Conservation (phyloP, 1,139 yeast species). For the Kodamaea alishanica region DNA sequence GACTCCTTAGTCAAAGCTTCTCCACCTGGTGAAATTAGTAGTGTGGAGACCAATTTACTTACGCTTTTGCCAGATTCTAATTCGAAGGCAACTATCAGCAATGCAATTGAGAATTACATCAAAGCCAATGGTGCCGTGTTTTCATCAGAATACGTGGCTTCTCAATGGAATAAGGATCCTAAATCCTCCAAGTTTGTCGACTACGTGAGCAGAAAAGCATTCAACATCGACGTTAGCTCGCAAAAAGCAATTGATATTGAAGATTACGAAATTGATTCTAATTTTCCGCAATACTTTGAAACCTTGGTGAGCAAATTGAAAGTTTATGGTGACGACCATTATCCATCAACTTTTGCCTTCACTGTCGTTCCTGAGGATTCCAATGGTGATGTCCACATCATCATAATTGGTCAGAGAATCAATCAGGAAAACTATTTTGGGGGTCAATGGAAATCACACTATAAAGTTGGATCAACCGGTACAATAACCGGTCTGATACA, state of each 20-base stretch:
- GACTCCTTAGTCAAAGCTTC: conserved; percentile 34
- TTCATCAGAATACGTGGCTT: conserved; percentile 32
- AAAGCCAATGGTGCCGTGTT: conserved; percentile 30
- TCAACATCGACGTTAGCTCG: conserved; percentile 57
- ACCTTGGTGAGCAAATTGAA: conserved; percentile 29
- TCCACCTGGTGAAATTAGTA: conserved; percentile 42
- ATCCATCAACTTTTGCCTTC: conserved; percentile 51
- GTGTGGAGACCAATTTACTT: conserved; percentile 25
- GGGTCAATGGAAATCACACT: conserved; percentile 82
- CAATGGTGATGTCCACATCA: conserved; percentile 24
- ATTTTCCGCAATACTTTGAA: conserved; percentile 30
- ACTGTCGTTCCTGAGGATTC: conserved; percentile 36
- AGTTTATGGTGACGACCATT: conserved; percentile 45
- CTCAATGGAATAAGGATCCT: conserved; percentile 30
- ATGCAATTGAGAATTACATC: conserved; percentile 29
- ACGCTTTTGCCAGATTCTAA: conserved; percentile 22
- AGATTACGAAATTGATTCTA: conserved; percentile 23
- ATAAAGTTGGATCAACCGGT: conserved; percentile 32
- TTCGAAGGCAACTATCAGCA: conserved; percentile 21
- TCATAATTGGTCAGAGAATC: conserved; percentile 65
- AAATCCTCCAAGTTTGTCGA: conserved; percentile 39
- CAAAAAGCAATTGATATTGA: conserved; percentile 52
- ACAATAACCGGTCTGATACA: conserved; percentile 51
- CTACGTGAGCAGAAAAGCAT: conserved; percentile 42
- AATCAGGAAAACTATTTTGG: conserved; percentile 82